phyloP scores from a whole-genome alignment of 768 basidiomycete genomes.

The Naganishia vaughanmartiniae region DNA sequence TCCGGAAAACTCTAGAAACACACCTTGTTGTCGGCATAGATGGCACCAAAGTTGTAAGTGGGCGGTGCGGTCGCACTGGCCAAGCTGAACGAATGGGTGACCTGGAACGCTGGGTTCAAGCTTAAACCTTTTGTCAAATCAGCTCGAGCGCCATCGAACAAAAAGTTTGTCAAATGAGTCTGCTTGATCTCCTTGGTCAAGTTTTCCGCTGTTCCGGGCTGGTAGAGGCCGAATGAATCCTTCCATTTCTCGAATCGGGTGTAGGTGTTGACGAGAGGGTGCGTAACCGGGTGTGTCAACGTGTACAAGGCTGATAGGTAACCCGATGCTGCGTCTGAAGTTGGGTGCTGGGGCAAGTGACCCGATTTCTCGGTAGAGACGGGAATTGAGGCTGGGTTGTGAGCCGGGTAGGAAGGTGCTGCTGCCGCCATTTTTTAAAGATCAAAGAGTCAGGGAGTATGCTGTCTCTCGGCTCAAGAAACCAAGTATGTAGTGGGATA shows the following conservation, averaged over 20 bases:
- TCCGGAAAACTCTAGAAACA: slow-evolving; percentile 25
- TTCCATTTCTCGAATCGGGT: slow-evolving; percentile 78
- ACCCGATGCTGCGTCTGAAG: slow-evolving; percentile 41
- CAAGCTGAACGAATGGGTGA: slow-evolving; percentile 90
- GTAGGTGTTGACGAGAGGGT: slow-evolving; percentile 66
- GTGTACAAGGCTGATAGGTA: slow-evolving; percentile 47
- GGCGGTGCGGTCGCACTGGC: slow-evolving; percentile 78
- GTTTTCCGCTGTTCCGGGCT: slow-evolving; percentile 91
- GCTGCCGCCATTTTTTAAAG: slow-evolving; percentile 2
- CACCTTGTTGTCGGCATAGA: slow-evolving; percentile 82
- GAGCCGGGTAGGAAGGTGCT: slow-evolving; percentile 29
- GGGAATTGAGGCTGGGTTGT: slow-evolving; percentile 28
- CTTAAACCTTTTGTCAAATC: slow-evolving; percentile 92
- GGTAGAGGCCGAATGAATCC: slow-evolving; percentile 72
- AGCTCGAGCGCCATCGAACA: slow-evolving; percentile 95
- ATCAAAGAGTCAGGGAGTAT: neutral
- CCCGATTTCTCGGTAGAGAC: slow-evolving; percentile 30
- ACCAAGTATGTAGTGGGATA: neutral
- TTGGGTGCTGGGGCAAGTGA: slow-evolving; percentile 30
- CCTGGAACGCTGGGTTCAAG: slow-evolving; percentile 92
- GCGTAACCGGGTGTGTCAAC: slow-evolving; percentile 46
- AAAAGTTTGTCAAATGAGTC: slow-evolving; percentile 86
- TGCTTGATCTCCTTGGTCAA: slow-evolving; percentile 87
- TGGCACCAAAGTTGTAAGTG: slow-evolving; percentile 90
- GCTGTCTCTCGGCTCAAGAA: neutral